Conservation (phyloP, 176 grass and related monocot genomes). For the Hordeum vulgare region DNA sequence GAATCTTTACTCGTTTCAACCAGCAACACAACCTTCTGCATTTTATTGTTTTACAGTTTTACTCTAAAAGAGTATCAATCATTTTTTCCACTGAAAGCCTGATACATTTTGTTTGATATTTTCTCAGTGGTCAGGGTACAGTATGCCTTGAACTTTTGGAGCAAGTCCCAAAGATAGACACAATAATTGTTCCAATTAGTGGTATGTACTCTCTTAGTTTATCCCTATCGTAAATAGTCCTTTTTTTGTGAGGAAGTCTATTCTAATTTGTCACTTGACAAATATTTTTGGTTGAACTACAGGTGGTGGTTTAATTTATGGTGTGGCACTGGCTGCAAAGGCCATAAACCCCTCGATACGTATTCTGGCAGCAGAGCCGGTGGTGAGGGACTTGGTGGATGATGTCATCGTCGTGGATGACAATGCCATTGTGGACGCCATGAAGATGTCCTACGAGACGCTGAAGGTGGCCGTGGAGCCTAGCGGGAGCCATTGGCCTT, state of each 20-base stretch:
- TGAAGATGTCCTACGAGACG: no score
- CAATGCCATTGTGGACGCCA: constrained; percentile 65
- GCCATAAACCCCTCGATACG: constrained; percentile 78
- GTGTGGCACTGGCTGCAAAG: constrained; percentile 81
- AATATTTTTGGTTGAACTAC: constrained; percentile 5
- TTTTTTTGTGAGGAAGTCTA: no score
- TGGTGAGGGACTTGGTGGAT: constrained; percentile 82
- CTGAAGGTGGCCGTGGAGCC: constrained; percentile 84
- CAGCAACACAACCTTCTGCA: neutral
- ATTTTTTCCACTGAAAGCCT: neutral
- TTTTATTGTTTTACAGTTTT: neutral
- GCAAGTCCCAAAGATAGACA: constrained; percentile 58
- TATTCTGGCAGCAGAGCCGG: constrained; percentile 81
- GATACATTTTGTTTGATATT: constrained; percentile 7
- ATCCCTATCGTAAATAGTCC: neutral
- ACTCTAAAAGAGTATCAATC: neutral
- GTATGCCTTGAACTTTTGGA: constrained; percentile 81
- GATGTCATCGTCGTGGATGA: constrained; percentile 83
- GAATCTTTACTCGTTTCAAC: neutral
- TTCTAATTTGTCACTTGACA: neutral
- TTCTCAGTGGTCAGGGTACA: constrained; percentile 89
- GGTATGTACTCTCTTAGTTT: no score
- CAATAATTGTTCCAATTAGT: no score
- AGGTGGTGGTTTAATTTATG: constrained; percentile 94
- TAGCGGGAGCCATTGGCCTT: constrained; percentile 67